These are phyloP conservation scores for Hippophae gyantsensis DNA, from an alignment of 306 rosid genomes.

Conservation along the genomic window DNA sequence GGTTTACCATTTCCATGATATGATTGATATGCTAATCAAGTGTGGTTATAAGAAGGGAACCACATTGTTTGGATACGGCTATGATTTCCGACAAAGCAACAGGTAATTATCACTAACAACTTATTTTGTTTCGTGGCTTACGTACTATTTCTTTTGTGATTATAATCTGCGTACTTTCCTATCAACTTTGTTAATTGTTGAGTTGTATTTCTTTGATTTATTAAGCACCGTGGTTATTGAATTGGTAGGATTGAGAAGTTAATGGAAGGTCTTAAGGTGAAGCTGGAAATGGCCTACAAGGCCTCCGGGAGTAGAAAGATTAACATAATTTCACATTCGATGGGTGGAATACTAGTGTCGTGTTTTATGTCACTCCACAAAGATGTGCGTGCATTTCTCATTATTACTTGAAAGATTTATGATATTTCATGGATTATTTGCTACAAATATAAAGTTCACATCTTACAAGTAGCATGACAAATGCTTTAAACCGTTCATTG, in stretches of 20 bases:
- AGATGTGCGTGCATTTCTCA: slow-evolving; percentile 44
- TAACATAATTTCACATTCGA: slow-evolving; percentile 74
- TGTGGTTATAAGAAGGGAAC: slow-evolving; percentile 86
- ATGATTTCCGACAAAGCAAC: slow-evolving; percentile 91
- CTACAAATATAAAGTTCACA: slow-evolving; percentile 3
- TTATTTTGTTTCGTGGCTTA: neutral
- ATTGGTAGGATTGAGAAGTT: slow-evolving; percentile 55
- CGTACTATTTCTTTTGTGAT: neutral
- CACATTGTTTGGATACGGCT: slow-evolving; percentile 90
- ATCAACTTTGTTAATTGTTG: neutral
- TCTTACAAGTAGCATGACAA: slow-evolving; percentile 9
- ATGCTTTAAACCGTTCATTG: slow-evolving; percentile 25
- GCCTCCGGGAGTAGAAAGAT: slow-evolving; percentile 93
- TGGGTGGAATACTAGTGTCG: slow-evolving; percentile 74
- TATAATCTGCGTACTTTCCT: neutral
- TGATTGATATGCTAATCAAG: slow-evolving; percentile 75
- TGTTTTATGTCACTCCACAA: slow-evolving; percentile 69
- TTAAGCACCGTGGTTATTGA: slow-evolving; percentile 10
- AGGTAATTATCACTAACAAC: slow-evolving; percentile 33
- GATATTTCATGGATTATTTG: slow-evolving; percentile 14
- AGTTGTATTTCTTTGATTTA: neutral
- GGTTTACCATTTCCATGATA: slow-evolving; percentile 77
- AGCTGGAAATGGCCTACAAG: slow-evolving; percentile 71
- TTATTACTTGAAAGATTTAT: slow-evolving; percentile 15
- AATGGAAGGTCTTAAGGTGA: slow-evolving; percentile 65